phyloP scores from a whole-genome alignment of 805 yeast species.

The Priceomyces castillae region DNA sequence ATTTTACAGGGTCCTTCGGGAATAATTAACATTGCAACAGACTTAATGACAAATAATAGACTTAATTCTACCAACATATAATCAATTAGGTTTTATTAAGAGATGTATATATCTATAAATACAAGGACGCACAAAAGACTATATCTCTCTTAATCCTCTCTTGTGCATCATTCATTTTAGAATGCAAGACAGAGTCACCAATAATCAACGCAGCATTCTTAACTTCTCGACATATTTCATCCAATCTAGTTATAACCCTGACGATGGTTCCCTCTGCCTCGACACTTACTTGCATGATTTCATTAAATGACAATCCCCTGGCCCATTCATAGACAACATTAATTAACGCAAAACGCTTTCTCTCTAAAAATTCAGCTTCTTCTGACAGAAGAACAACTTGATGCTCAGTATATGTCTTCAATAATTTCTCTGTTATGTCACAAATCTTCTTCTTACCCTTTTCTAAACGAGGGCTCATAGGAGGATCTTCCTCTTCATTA shows the following conservation, averaged over 20 bases:
- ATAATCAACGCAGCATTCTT: constrained; percentile 90
- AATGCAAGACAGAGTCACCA: constrained; percentile 87
- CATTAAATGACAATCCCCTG: constrained; percentile 83
- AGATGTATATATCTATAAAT: constrained; percentile 45
- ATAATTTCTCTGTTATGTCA: constrained; percentile 63
- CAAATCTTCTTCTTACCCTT: constrained; percentile 63
- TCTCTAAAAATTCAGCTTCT: constrained; percentile 79
- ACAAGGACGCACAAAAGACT: constrained; percentile 93
- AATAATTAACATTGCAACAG: constrained; percentile 21
- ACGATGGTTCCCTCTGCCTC: constrained; percentile 97
- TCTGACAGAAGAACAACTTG: constrained; percentile 79
- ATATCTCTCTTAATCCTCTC: constrained; percentile 95
- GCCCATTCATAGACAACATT: constrained; percentile 99
- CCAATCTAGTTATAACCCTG: constrained; percentile 88
- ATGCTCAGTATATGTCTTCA: constrained; percentile 58
- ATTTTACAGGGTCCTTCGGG: constrained; percentile 31
- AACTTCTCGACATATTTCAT: constrained; percentile 93
- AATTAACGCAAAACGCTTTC: constrained; percentile 83
- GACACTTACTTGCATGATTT: constrained; percentile 82
- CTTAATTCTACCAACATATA: background rate
- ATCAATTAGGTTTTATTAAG: background rate
- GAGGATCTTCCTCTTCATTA: constrained; percentile 59
- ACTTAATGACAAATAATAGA: constrained; percentile 2
- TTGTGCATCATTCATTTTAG: constrained; percentile 89
- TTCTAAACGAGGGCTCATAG: constrained; percentile 76